phyloP scores from a whole-genome alignment of 2,329 filamentous ascomycete species.

The Hymenoscyphus occultus region DNA sequence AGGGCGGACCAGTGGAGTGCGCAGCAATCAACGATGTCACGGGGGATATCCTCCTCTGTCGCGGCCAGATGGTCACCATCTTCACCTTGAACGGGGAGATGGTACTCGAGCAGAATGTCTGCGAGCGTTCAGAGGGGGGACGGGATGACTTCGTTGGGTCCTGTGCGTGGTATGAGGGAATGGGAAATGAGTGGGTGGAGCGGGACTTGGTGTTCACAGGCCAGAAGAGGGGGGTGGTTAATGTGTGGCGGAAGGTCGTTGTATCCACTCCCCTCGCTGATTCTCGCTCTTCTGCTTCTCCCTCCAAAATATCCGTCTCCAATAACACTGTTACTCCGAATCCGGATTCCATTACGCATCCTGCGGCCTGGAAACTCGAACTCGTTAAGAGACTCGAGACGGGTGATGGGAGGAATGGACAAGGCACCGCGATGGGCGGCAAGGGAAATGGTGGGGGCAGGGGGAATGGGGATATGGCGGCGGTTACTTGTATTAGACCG shows the following conservation, averaged over 20 bases:
- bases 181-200: slow-evolving; percentile 87
- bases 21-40: slow-evolving; percentile 86
- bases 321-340: no score
- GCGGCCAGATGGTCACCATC: slow-evolving; percentile 69
- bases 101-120: slow-evolving; percentile 79
- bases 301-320: no score
- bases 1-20: slow-evolving; percentile 57
- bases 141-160: slow-evolving; percentile 74
- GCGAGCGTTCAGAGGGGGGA: slow-evolving; percentile 44
- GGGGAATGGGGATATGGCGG: slow-evolving; percentile 53
- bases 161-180: slow-evolving; percentile 92
- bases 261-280: no score
- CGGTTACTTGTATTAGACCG: slow-evolving; percentile 82
- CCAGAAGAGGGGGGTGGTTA: slow-evolving; percentile 78
- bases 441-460: slow-evolving; percentile 42
- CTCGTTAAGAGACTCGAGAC: slow-evolving; percentile 81
- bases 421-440: slow-evolving; percentile 19
- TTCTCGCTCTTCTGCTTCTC: no score
- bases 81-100: slow-evolving; percentile 87
- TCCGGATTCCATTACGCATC: no score
- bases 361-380: slow-evolving; percentile 65
- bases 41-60: slow-evolving; percentile 84
- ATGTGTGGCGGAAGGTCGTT: slow-evolving; percentile 64
- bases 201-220: slow-evolving; percentile 85
- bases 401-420: slow-evolving; percentile 56